Conservation (phyloP, 1,284 basidiomycete genomes). For the Trichosporon sp. region DNA sequence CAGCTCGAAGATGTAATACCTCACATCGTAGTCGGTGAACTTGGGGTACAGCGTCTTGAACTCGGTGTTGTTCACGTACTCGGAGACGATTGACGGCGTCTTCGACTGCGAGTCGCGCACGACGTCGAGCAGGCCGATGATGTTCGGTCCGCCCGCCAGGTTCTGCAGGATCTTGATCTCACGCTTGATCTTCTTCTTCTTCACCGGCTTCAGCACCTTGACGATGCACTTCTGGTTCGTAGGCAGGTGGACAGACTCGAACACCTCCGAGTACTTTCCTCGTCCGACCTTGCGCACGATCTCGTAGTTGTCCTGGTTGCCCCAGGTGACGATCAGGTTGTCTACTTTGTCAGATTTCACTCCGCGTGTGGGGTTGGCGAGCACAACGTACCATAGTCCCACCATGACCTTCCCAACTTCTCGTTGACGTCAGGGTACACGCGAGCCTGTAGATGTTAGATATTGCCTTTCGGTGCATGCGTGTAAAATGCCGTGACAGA, state of each 20-base stretch:
- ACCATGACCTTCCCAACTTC: constrained; percentile 57
- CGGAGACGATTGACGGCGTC: constrained; percentile 96
- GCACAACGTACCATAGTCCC: constrained; percentile 57
- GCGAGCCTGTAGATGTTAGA: constrained; percentile 44
- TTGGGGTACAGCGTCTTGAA: constrained; percentile 96
- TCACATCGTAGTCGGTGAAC: constrained; percentile 90
- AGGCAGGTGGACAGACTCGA: constrained; percentile 91
- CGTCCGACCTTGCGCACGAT: constrained; percentile 94
- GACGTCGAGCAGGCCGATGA: constrained; percentile 82
- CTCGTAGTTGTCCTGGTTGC: constrained; percentile 95
- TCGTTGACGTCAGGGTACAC: constrained; percentile 60
- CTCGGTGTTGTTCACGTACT: constrained; percentile 97
- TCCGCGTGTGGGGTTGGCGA: neutral
- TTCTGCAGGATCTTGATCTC: constrained; percentile 99
- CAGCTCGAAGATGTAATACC: constrained; percentile 95
- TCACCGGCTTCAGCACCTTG: constrained; percentile 97
- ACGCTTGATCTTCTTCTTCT: constrained; percentile 99
- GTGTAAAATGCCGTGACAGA: no score
- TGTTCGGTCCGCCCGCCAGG: constrained; percentile 88
- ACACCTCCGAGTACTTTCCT: constrained; percentile 97
- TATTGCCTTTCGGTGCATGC: neutral
- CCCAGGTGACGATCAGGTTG: constrained; percentile 90
- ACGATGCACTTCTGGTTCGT: constrained; percentile 95
- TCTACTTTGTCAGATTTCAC: constrained; percentile 52
- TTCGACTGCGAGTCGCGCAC: constrained; percentile 86